A percentile compares a stretch with the other conserved stretches of the same genome.
Conservation (phyloP, 345 rosid genomes). For the Raphanus raphanistrum region DNA sequence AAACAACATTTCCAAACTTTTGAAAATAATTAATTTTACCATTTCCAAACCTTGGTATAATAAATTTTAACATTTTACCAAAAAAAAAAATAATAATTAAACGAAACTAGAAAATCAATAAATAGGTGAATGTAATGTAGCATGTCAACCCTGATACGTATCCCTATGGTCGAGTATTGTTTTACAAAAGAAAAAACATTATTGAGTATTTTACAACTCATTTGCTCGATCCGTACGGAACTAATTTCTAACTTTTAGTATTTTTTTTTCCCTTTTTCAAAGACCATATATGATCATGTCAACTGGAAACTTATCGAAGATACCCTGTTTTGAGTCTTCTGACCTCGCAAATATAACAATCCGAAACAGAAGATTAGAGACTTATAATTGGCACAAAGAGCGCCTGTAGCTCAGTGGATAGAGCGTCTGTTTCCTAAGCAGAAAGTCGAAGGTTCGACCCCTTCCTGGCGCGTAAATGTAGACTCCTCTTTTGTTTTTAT, state of each 20-base stretch:
- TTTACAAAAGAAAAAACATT: too few species aligned
- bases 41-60: too few species aligned
- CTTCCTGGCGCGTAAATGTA: slow-evolving; percentile 65
- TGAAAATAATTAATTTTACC: not conserved
- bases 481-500: not conserved
- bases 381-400: too few species aligned
- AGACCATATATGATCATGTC: not conserved
- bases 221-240: not conserved
- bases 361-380: too few species aligned
- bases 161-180: not conserved
- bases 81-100: too few species aligned
- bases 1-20: too few species aligned
- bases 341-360: too few species aligned
- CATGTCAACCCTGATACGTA: not conserved
- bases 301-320: too few species aligned
- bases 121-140: not conserved
- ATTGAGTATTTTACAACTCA: too few species aligned
- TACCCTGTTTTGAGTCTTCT: too few species aligned
- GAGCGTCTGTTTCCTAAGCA: slow-evolving; percentile 89
- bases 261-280: too few species aligned
- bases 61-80: too few species aligned
- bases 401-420: not conserved
- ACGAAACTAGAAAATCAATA: not conserved
- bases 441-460: slow-evolving; percentile 91
- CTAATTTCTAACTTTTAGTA: not conserved